These are phyloP conservation scores for Boletus tylopilopsis DNA, from an alignment of 768 basidiomycete species.

Conservation along the genomic window DNA sequence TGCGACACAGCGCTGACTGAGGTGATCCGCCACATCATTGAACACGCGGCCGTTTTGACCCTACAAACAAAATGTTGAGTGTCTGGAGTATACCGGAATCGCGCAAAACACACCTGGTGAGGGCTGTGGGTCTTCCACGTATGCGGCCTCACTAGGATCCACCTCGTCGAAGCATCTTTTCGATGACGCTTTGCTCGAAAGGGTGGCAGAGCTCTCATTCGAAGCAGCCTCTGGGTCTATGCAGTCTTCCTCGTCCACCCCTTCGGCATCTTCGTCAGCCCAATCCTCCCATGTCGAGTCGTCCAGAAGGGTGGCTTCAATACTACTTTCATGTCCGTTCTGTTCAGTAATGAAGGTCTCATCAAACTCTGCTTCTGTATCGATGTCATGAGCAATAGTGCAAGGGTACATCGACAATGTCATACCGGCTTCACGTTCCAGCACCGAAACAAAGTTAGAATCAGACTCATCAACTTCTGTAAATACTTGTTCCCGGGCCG, in stretches of 20 bases:
- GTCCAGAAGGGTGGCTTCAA: slow-evolving; percentile 14
- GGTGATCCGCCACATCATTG: slow-evolving; percentile 24
- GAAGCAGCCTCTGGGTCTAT: slow-evolving; percentile 46
- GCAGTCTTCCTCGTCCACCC: slow-evolving; percentile 43
- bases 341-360: slow-evolving; percentile 17
- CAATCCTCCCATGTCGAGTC: slow-evolving; percentile 30
- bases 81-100: not conserved
- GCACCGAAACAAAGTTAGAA: slow-evolving; percentile 22
- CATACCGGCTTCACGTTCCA: slow-evolving; percentile 32
- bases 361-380: slow-evolving; percentile 26
- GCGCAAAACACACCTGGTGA: slow-evolving; percentile 43
- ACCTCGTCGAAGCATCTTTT: slow-evolving; percentile 49
- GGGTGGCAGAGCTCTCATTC: slow-evolving; percentile 50
- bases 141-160: slow-evolving; percentile 39
- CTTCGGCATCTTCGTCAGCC: slow-evolving; percentile 40
- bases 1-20: not conserved
- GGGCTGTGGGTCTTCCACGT: slow-evolving; percentile 30
- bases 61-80: slow-evolving; percentile 23
- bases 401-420: not conserved
- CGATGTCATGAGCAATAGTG: slow-evolving; percentile 4
- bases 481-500: slow-evolving; percentile 1
- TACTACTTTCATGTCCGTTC: slow-evolving; percentile 15
- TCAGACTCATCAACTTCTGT: slow-evolving; percentile 27
- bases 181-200: slow-evolving; percentile 51
- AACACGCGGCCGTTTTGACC: slow-evolving; percentile 43